Percentiles rank a stretch among this genome's conserved stretches.
phyloP scores from a whole-genome alignment of 192 early-diverging fungal species.

The Backusella australiensis region DNA sequence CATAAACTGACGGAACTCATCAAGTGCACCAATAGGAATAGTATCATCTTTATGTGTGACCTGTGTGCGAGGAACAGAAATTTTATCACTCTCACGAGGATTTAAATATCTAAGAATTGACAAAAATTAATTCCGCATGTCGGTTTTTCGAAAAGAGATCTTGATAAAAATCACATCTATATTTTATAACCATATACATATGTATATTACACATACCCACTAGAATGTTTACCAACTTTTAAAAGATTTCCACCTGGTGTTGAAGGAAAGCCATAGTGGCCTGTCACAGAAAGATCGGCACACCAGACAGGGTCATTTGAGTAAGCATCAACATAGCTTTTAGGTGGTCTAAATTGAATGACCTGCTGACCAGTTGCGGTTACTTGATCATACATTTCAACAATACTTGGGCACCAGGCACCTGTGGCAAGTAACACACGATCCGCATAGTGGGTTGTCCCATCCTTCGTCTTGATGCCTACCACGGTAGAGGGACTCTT shows the following conservation, averaged over 20 bases:
- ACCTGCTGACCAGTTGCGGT: slow-evolving; percentile 48
- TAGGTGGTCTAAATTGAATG: slow-evolving; percentile 40
- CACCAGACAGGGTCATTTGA: slow-evolving; percentile 46
- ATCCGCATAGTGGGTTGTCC: slow-evolving; percentile 31
- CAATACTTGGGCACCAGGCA: slow-evolving; percentile 42
- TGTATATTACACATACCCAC: slow-evolving; percentile 12
- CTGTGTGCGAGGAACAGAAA: slow-evolving; percentile 38
- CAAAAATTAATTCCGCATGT: not conserved
- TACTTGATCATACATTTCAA: slow-evolving; percentile 36
- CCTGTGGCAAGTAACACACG: slow-evolving; percentile 43
- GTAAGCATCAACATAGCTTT: not conserved
- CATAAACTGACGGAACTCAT: slow-evolving; percentile 36
- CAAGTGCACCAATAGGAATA: slow-evolving; percentile 38
- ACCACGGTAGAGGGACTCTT: slow-evolving; percentile 11
- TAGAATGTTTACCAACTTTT: slow-evolving; percentile 47
- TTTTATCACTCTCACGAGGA: slow-evolving; percentile 17
- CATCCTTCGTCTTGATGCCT: slow-evolving; percentile 41
- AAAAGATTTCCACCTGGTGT: slow-evolving; percentile 33
- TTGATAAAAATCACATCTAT: not conserved
- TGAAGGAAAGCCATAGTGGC: slow-evolving; percentile 50
- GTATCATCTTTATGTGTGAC: slow-evolving; percentile 21
- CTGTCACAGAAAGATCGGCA: slow-evolving; percentile 44
- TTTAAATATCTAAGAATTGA: slow-evolving; percentile 36
- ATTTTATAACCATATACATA: not conserved
- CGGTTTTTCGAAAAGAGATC: not conserved